phyloP scores from a whole-genome alignment of 768 basidiomycete species.

The Naganishia kalamii region DNA sequence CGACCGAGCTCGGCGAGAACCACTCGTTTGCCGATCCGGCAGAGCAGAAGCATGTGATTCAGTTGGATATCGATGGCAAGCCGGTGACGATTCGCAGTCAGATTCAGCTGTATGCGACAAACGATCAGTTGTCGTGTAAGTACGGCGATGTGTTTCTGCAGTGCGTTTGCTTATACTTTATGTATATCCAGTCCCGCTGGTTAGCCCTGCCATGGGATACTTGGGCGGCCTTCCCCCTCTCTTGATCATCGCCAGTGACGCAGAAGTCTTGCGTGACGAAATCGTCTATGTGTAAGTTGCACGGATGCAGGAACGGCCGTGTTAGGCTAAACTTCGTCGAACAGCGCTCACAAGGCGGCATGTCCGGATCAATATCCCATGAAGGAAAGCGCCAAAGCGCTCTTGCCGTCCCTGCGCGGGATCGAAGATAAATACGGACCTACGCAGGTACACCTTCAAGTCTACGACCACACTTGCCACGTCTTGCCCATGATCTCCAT shows the following conservation, averaged over 20 bases:
- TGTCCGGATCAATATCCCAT: slow-evolving; percentile 68
- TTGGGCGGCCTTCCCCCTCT: slow-evolving; percentile 87
- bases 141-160: neutral
- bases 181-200: slow-evolving; percentile 46
- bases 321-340: neutral
- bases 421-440: slow-evolving; percentile 48
- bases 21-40: slow-evolving; percentile 41
- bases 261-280: slow-evolving; percentile 87
- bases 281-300: slow-evolving; percentile 63
- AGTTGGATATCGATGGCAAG: slow-evolving; percentile 44
- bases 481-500: slow-evolving; percentile 64
- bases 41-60: slow-evolving; percentile 18
- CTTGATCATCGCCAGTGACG: slow-evolving; percentile 75
- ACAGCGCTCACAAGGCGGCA: slow-evolving; percentile 77
- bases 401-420: slow-evolving; percentile 43
- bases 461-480: slow-evolving; percentile 83
- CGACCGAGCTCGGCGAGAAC: slow-evolving; percentile 23
- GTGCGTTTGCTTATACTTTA: neutral
- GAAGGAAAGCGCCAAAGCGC: slow-evolving; percentile 52
- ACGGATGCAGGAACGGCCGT: neutral
- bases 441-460: slow-evolving; percentile 82
- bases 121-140: slow-evolving; percentile 54
- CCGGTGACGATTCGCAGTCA: slow-evolving; percentile 53
- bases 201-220: slow-evolving; percentile 68
- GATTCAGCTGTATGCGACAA: slow-evolving; percentile 79